Evolutionary conservation across 2,329 filamentous ascomycete species (phyloP).

Genomic region (Hymenotorrendiella dingleyae): DNA sequence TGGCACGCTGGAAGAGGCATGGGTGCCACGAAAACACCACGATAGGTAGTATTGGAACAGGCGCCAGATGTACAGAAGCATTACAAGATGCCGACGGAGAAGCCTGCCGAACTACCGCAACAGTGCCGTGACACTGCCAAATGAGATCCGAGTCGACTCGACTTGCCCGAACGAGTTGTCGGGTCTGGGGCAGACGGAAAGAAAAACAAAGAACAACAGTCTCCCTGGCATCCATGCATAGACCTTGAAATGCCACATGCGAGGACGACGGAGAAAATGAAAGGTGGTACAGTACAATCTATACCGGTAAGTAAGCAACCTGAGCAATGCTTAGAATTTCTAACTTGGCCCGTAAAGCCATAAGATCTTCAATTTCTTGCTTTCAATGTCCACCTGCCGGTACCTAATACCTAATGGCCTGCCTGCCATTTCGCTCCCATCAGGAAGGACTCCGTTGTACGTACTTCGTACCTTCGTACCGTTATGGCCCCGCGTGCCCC

Average conservation of each 20-base stretch:
- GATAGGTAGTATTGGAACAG: neutral
- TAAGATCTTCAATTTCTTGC: too few relatives aligned
- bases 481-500: too few relatives aligned
- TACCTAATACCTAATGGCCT: too few relatives aligned
- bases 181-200: neutral
- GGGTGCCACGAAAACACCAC: slow-evolving; percentile 2
- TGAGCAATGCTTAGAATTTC: too few relatives aligned
- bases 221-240: neutral
- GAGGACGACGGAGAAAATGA: neutral
- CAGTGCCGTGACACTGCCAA: neutral
- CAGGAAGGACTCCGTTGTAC: too few relatives aligned
- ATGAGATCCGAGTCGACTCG: neutral
- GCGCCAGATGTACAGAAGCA: neutral
- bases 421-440: too few relatives aligned
- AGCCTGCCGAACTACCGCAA: slow-evolving; percentile 16
- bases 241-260: neutral
- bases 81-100: slow-evolving; percentile 14
- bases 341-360: too few relatives aligned
- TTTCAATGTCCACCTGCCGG: too few relatives aligned
- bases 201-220: neutral
- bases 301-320: too few relatives aligned
- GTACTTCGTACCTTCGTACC: too few relatives aligned
- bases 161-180: neutral
- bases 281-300: neutral
- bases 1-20: neutral